Percentiles rank a stretch among this genome's conserved stretches.
Evolutionary conservation across 306 rosid genomes (phyloP).

Genomic region (Ormosia emarginata): DNA sequence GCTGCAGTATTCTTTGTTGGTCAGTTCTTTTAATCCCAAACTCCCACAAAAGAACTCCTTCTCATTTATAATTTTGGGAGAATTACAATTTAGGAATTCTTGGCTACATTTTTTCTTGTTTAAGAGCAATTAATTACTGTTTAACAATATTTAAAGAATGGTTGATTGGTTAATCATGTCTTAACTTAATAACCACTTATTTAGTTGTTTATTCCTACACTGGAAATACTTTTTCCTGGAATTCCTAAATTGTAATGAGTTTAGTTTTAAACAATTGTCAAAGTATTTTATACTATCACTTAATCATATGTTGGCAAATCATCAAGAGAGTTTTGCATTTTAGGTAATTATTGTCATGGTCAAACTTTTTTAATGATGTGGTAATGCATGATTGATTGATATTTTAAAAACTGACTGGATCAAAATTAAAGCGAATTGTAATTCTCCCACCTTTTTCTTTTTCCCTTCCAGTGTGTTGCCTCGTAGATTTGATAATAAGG

Average conservation of each 20-base stretch:
- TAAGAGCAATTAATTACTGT: neutral
- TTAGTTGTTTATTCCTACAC: neutral
- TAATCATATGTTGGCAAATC: neutral
- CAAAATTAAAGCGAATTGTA: neutral
- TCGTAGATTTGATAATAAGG: neutral
- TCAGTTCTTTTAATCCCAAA: neutral
- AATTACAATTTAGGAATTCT: neutral
- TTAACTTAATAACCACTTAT: neutral
- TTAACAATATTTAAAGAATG: neutral
- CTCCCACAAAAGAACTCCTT: neutral
- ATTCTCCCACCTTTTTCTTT: too few relatives aligned
- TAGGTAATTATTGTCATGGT: neutral
- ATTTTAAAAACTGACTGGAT: neutral
- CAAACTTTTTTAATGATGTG: neutral
- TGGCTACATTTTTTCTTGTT: neutral
- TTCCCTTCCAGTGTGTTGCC: neutral
- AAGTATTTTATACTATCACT: neutral
- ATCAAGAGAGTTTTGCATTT: neutral
- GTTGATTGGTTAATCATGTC: neutral
- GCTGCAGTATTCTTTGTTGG: constrained; percentile 2
- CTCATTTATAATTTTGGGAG: neutral
- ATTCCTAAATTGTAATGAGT: neutral
- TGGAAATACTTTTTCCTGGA: neutral
- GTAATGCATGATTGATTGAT: neutral
- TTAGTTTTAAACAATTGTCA: neutral